Evolutionary conservation across 2,329 filamentous ascomycete genomes (phyloP).

Genomic region (Fusarium armeniacum): DNA sequence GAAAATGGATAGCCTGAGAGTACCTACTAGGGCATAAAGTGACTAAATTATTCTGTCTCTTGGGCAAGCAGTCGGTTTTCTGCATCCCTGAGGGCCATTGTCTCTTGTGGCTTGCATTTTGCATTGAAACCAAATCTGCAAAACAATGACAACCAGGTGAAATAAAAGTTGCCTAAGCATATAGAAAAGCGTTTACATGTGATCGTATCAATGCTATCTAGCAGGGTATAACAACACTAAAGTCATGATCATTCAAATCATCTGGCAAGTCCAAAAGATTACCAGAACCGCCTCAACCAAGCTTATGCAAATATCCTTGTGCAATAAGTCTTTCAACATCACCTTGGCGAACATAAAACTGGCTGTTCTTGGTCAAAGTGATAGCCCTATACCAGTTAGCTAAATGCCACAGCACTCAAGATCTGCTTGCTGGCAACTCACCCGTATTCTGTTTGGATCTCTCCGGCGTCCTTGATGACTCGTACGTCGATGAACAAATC

Average conservation of each 20-base stretch:
- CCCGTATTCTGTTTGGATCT: conserved; percentile 99
- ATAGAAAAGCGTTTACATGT: conserved; percentile 13
- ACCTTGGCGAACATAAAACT: conserved; percentile 95
- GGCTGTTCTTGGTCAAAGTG: conserved; percentile 96
- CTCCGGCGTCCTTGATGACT: conserved; percentile 94
- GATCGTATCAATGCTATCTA: conserved; percentile 16
- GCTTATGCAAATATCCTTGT: conserved; percentile 93
- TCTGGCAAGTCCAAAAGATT: conserved; percentile 1
- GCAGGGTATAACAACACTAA: conserved; percentile 38
- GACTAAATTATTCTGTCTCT: too few relatives aligned
- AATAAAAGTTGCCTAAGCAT: neutral
- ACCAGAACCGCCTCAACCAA: conserved; percentile 70
- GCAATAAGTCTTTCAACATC: conserved; percentile 95
- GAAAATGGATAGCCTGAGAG: too few relatives aligned
- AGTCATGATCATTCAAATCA: conserved; percentile 10
- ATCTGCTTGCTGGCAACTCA: conserved; percentile 62
- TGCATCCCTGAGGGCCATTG: too few relatives aligned
- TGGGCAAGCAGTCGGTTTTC: too few relatives aligned
- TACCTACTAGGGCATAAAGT: too few relatives aligned
- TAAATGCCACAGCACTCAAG: neutral
- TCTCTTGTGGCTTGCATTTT: conserved; percentile 23
- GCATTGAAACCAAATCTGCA: conserved; percentile 1
- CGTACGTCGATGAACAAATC: conserved; percentile 98
- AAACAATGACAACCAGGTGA: neutral
- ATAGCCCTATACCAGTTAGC: conserved; percentile 76